Conservation (phyloP, 106 monocot genomes). For the Dioscorea alata region DNA sequence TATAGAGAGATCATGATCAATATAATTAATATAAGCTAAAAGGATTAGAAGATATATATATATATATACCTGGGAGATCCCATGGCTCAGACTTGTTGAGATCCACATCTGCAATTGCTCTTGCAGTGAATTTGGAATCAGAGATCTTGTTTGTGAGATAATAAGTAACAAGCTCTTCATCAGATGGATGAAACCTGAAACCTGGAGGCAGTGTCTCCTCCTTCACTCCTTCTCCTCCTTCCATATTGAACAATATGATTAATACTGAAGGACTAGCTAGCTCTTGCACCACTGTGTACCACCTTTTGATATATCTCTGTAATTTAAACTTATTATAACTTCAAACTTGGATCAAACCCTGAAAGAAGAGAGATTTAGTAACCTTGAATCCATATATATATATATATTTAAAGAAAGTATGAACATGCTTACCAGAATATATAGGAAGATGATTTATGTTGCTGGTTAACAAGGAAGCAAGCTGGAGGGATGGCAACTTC, state of each 20-base stretch:
- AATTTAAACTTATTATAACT: background rate
- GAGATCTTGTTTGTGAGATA: conserved; percentile 51
- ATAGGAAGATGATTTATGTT: background rate
- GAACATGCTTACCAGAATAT: background rate
- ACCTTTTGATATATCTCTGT: background rate
- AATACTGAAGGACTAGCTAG: no score
- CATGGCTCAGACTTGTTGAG: conserved; percentile 80
- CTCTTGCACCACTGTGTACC: background rate
- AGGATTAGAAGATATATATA: no score
- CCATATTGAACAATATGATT: background rate
- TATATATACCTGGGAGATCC: conserved; percentile 64
- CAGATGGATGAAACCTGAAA: conserved; percentile 75
- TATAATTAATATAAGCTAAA: no score
- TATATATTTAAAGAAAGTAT: background rate
- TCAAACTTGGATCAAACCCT: background rate
- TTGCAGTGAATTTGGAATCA: conserved; percentile 34
- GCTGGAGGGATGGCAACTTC: background rate
- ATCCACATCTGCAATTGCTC: conserved; percentile 64
- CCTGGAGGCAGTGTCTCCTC: conserved; percentile 53
- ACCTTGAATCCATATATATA: background rate
- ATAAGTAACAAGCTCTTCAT: conserved; percentile 70
- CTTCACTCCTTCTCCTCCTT: conserved; percentile 7
- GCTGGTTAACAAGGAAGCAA: background rate
- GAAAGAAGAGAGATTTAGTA: background rate
- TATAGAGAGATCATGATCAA: no score